Evolutionary conservation across 1,284 basidiomycete genomes (phyloP).

Genomic region (Microbotryum silenes-acaulis): DNA sequence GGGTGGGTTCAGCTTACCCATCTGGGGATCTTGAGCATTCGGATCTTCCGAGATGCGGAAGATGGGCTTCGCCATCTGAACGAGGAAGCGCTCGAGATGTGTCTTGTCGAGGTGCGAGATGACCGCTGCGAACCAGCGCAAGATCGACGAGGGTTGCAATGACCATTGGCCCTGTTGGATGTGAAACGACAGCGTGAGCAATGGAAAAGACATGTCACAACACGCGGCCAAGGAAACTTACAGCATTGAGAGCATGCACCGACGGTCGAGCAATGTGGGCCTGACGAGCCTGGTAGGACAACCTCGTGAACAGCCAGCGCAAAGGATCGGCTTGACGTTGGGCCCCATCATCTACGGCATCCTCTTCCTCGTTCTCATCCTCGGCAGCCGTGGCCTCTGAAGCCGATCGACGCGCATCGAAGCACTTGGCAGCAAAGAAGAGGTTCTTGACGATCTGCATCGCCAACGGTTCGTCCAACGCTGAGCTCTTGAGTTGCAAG

Average conservation of each 20-base stretch:
- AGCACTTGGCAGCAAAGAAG: slow-evolving; percentile 81
- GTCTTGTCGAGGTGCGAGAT: slow-evolving; percentile 56
- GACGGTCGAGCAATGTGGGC: slow-evolving; percentile 45
- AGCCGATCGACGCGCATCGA: slow-evolving; percentile 42
- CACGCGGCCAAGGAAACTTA: slow-evolving; percentile 9
- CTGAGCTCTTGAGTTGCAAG: slow-evolving; percentile 70
- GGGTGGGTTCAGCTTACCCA: slow-evolving; percentile 53
- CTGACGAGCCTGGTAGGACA: slow-evolving; percentile 71
- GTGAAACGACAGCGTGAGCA: background rate
- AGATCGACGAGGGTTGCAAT: slow-evolving; percentile 65
- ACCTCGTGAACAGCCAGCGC: slow-evolving; percentile 85
- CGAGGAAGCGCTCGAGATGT: slow-evolving; percentile 59
- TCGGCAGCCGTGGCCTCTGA: slow-evolving; percentile 29
- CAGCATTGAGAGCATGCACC: slow-evolving; percentile 36
- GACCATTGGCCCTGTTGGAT: slow-evolving; percentile 56
- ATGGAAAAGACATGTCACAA: background rate
- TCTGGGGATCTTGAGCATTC: slow-evolving; percentile 58
- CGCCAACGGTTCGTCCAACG: slow-evolving; percentile 66
- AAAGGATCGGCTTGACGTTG: slow-evolving; percentile 53
- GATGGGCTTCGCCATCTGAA: slow-evolving; percentile 76
- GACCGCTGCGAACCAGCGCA: slow-evolving; percentile 95
- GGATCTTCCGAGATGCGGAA: slow-evolving; percentile 83
- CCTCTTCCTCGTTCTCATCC: slow-evolving; percentile 30
- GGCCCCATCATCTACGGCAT: slow-evolving; percentile 38
- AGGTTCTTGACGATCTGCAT: slow-evolving; percentile 90